Percentiles rank a stretch among this genome's conserved stretches.
Conservation (phyloP, 1,284 basidiomycete species). For the Fomitopsis pinicola region DNA sequence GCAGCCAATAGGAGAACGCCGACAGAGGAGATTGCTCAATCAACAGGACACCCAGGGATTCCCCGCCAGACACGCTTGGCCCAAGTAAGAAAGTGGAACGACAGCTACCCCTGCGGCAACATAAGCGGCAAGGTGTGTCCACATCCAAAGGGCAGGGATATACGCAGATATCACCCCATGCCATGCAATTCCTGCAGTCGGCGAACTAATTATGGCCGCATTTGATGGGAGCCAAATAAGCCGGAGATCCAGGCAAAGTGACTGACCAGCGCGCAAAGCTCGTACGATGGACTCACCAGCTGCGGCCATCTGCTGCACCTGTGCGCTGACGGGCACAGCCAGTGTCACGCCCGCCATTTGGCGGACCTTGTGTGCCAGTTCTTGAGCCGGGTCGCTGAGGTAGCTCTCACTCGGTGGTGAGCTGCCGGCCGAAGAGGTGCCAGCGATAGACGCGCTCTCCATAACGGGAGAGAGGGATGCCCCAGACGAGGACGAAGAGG, state of each 20-base stretch:
- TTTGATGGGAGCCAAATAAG: not conserved
- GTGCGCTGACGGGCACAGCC: slow-evolving; percentile 45
- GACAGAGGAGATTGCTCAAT: too few relatives aligned
- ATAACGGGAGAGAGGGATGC: slow-evolving; percentile 45
- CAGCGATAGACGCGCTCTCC: slow-evolving; percentile 23
- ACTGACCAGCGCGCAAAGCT: not conserved
- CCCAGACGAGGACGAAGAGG: slow-evolving; percentile 48
- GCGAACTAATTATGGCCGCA: not conserved
- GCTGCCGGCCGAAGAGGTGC: slow-evolving; percentile 7
- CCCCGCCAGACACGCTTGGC: too few relatives aligned
- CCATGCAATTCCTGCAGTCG: not conserved
- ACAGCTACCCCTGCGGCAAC: too few relatives aligned
- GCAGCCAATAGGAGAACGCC: too few relatives aligned
- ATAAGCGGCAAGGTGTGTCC: too few relatives aligned
- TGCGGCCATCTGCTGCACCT: slow-evolving; percentile 28
- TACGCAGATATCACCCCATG: not conserved
- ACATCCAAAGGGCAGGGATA: too few relatives aligned
- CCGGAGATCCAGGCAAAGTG: not conserved
- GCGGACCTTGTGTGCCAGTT: slow-evolving; percentile 54
- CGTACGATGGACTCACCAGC: slow-evolving; percentile 12
- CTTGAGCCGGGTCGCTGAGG: slow-evolving; percentile 39
- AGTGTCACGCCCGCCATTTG: slow-evolving; percentile 58
- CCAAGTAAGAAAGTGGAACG: too few relatives aligned
- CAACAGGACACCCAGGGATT: too few relatives aligned
- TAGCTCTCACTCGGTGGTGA: slow-evolving; percentile 23